Evolutionary conservation across 306 rosid species (phyloP).

Genomic region (Vigna nakashimae): DNA sequence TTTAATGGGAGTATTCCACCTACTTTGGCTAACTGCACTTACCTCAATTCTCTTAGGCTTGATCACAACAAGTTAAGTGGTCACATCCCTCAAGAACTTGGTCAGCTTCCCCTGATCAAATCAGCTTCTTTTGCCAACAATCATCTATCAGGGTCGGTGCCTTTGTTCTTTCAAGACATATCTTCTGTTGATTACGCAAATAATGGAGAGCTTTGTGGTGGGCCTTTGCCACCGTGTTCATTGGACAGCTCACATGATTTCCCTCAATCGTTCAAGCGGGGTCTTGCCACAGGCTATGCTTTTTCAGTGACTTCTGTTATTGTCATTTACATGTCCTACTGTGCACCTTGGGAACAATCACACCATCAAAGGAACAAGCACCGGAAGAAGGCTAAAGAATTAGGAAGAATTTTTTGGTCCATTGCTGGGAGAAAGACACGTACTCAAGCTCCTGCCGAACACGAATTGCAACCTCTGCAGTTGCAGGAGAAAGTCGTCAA

Average conservation of each 20-base stretch:
- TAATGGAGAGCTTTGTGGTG: conserved; percentile 36
- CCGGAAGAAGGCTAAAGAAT: neutral
- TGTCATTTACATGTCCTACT: neutral
- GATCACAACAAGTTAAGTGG: conserved; percentile 34
- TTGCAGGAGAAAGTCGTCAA: neutral
- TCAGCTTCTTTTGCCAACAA: neutral
- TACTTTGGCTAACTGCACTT: neutral
- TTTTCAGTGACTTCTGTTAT: conserved; percentile 8
- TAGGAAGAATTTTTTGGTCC: neutral
- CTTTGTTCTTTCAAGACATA: rapidly evolving
- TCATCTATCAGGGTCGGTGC: conserved; percentile 38
- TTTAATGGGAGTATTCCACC: conserved; percentile 39
- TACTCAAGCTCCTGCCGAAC: neutral
- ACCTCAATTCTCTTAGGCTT: neutral
- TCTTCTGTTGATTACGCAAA: neutral
- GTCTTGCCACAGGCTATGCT: conserved; percentile 39
- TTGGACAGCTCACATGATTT: neutral
- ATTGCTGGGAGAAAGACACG: neutral
- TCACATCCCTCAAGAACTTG: conserved; percentile 27
- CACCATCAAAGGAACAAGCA: neutral
- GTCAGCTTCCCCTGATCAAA: neutral
- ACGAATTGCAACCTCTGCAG: neutral
- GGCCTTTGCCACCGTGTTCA: conserved; percentile 16
- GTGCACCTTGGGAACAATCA: neutral
- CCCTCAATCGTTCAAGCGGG: conserved; percentile 4